Percentiles rank a stretch among this genome's conserved stretches.
These are phyloP conservation scores for Blastocystis sp. DNA, from an alignment of 352 stramenopile species.

Conservation along the genomic window DNA sequence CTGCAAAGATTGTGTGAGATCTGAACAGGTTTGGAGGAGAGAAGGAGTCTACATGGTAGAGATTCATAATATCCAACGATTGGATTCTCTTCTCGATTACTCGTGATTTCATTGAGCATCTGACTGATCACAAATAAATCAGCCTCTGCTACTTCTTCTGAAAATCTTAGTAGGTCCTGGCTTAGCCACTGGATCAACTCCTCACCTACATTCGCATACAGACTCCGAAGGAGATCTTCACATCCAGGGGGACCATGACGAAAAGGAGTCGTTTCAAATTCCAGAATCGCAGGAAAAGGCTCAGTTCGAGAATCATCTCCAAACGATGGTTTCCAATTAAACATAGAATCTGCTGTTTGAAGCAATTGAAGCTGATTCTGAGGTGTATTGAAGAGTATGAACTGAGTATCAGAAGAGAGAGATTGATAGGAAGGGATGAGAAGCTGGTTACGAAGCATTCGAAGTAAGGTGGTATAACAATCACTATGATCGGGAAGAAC, in stretches of 20 bases:
- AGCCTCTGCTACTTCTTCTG: background rate
- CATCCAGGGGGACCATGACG: slow-evolving; percentile 1
- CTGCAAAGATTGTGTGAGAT: background rate
- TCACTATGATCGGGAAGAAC: background rate
- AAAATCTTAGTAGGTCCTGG: background rate
- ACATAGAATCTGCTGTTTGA: background rate
- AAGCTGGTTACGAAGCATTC: background rate
- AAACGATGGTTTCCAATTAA: background rate
- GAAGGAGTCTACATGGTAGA: background rate
- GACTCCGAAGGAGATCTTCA: background rate
- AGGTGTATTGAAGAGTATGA: background rate
- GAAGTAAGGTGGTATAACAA: background rate
- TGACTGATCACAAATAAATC: background rate
- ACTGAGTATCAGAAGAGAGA: too few species aligned
- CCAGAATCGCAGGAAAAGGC: background rate
- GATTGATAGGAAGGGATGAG: background rate
- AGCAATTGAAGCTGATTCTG: background rate
- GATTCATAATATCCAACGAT: background rate
- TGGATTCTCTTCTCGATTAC: background rate
- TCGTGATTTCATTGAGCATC: background rate
- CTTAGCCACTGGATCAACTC: background rate
- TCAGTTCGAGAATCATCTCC: background rate
- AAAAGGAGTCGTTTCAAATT: background rate
- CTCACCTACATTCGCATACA: background rate
- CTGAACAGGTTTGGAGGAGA: background rate